These are phyloP conservation scores for Sporothrix phasma DNA, from an alignment of 2,329 filamentous ascomycete species.

Conservation along the genomic window DNA sequence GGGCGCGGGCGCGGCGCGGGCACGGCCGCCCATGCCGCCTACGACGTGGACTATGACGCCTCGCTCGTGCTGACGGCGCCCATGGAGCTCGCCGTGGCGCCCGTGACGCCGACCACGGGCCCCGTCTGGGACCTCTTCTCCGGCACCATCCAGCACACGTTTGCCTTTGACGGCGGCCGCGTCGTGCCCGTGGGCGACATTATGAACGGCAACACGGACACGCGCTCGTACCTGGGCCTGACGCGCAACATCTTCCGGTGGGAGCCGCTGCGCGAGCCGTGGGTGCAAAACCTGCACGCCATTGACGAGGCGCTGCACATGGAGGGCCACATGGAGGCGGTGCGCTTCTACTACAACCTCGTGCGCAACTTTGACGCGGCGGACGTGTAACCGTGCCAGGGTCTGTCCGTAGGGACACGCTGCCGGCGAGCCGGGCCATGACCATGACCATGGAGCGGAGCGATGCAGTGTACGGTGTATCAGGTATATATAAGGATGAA, in stretches of 20 bases:
- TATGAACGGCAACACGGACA: slow-evolving; percentile 43
- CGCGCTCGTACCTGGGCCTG: slow-evolving; percentile 33
- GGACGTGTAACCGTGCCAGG: neutral
- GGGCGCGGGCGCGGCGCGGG: neutral
- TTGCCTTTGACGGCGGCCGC: slow-evolving; percentile 14
- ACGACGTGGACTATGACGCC: slow-evolving; percentile 33
- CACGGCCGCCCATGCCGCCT: slow-evolving; percentile 23
- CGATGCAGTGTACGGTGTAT: neutral
- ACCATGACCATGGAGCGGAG: neutral
- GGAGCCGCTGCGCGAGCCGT: slow-evolving; percentile 29
- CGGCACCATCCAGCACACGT: slow-evolving; percentile 24
- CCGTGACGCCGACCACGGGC: slow-evolving; percentile 28
- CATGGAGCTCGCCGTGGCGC: slow-evolving; percentile 27
- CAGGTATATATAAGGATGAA: neutral
- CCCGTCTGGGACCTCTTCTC: slow-evolving; percentile 25
- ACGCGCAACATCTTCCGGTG: slow-evolving; percentile 41
- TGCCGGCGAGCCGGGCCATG: no score
- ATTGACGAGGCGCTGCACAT: slow-evolving; percentile 33
- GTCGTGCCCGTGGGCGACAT: slow-evolving; percentile 44
- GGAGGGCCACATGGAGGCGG: slow-evolving; percentile 26
- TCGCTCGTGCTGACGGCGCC: slow-evolving; percentile 29
- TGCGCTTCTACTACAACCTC: slow-evolving; percentile 32
- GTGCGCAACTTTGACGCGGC: slow-evolving; percentile 32
- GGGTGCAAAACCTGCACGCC: slow-evolving; percentile 29
- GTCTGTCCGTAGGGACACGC: no score